These are phyloP conservation scores for Cadophora sp. DNA, from an alignment of 2,329 filamentous ascomycete species.

Conservation along the genomic window DNA sequence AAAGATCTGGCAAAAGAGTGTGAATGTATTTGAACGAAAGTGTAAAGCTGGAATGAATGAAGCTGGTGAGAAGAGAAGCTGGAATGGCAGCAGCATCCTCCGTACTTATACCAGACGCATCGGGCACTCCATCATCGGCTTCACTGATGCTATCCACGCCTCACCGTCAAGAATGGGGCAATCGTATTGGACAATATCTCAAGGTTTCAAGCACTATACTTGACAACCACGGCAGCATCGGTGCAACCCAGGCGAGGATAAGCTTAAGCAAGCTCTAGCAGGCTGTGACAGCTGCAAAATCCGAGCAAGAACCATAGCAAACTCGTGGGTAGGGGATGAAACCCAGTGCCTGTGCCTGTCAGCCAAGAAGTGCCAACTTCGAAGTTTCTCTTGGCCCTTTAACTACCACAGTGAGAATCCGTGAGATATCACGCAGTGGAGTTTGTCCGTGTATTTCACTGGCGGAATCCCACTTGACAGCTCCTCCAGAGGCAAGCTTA, in stretches of 20 bases:
- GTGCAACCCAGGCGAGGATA: background rate
- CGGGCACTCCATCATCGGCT: background rate
- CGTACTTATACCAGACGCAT: conserved; percentile 6
- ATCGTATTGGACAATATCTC: background rate
- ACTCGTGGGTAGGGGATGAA: too few species aligned
- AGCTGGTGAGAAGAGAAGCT: conserved; percentile 13
- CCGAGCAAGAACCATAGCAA: background rate
- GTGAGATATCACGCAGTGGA: background rate
- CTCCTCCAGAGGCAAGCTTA: background rate
- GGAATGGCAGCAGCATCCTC: background rate
- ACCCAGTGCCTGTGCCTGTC: background rate
- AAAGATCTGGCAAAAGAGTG: conserved; percentile 19
- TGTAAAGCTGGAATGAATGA: conserved; percentile 17
- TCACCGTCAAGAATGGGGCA: background rate
- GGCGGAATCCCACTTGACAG: conserved; percentile 3
- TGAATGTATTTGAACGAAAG: conserved; percentile 20
- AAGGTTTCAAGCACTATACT: conserved; percentile 14
- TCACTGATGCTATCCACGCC: background rate
- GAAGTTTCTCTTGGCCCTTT: conserved; percentile 10
- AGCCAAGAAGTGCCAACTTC: background rate
- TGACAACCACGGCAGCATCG: background rate
- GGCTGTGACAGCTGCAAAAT: background rate
- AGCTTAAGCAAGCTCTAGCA: background rate
- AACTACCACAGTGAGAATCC: background rate
- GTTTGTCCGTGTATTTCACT: background rate